Conservation (phyloP, 164 flowering plant species). For the Berberis vulgaris region DNA sequence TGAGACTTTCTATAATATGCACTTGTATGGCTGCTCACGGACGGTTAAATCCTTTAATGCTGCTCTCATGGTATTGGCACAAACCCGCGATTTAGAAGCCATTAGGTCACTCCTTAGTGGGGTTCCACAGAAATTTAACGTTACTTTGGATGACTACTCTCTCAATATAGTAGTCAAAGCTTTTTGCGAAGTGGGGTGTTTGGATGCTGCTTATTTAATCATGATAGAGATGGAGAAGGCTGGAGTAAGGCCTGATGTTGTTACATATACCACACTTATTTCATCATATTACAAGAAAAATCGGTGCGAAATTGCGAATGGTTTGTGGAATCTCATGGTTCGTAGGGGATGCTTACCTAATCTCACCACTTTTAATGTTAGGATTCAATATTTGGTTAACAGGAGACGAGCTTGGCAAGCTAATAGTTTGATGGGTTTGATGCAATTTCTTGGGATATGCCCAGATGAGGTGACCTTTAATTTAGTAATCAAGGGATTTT, state of each 20-base stretch:
- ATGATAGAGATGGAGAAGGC: slow-evolving; percentile 56
- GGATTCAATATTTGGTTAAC: slow-evolving; percentile 56
- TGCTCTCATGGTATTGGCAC: slow-evolving; percentile 44
- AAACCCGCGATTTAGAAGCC: slow-evolving; percentile 28
- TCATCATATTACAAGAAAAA: slow-evolving; percentile 42
- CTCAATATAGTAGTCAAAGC: slow-evolving; percentile 52
- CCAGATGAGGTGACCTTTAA: slow-evolving; percentile 75
- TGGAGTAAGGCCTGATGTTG: slow-evolving; percentile 54
- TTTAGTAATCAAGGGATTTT: slow-evolving; percentile 74
- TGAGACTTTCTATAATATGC: slow-evolving; percentile 55
- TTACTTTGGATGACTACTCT: slow-evolving; percentile 39
- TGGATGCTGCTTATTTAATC: slow-evolving; percentile 43
- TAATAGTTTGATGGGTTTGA: slow-evolving; percentile 36
- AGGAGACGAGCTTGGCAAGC: slow-evolving; percentile 55
- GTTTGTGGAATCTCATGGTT: slow-evolving; percentile 78
- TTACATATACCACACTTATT: slow-evolving; percentile 65
- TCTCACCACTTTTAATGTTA: slow-evolving; percentile 61
- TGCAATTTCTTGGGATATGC: slow-evolving; percentile 34
- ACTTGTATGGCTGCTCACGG: slow-evolving; percentile 47
- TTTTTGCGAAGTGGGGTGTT: slow-evolving; percentile 48
- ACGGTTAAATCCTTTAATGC: slow-evolving; percentile 78
- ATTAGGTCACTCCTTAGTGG: slow-evolving; percentile 35
- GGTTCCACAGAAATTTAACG: slow-evolving; percentile 23
- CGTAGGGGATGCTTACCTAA: slow-evolving; percentile 48
- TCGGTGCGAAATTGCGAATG: slow-evolving; percentile 42